phyloP scores from a whole-genome alignment of 345 rosid genomes.

The Gossypioides kirkii region DNA sequence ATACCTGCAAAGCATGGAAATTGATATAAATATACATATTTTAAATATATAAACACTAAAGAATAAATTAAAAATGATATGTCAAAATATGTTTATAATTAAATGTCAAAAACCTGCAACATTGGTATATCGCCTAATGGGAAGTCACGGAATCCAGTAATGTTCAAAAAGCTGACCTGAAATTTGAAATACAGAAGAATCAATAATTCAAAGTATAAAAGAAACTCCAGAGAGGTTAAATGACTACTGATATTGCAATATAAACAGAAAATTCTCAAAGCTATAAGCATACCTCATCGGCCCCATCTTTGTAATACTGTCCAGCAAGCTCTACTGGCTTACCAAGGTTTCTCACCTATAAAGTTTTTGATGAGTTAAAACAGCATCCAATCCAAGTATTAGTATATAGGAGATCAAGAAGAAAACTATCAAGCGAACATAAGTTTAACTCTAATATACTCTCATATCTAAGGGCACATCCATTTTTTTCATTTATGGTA shows the following conservation, averaged over 20 bases:
- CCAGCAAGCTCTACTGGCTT: constrained; percentile 93
- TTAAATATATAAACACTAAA: not conserved
- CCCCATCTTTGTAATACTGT: constrained; percentile 86
- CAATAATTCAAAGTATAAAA: not conserved
- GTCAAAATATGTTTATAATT: not conserved
- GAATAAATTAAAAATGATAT: not conserved
- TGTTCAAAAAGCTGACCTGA: constrained; percentile 89
- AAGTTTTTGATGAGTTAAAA: constrained; percentile 10
- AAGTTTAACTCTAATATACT: not conserved
- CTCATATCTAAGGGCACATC: not conserved
- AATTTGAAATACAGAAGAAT: constrained; percentile 22
- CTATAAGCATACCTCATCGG: constrained; percentile 74
- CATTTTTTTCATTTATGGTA: not conserved
- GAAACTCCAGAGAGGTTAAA: not conserved
- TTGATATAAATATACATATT: not conserved
- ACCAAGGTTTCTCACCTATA: constrained; percentile 94
- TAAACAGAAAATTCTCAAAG: not conserved
- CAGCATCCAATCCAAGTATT: not conserved
- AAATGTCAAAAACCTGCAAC: constrained; percentile 62
- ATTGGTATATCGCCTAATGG: constrained; percentile 96
- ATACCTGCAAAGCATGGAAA: constrained; percentile 47
- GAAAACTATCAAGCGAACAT: not conserved
- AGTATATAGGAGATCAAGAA: not conserved
- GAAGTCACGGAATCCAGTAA: constrained; percentile 90
- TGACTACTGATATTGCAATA: not conserved